Conservation (phyloP, 1,139 yeast species). For the Pichia sp. region DNA sequence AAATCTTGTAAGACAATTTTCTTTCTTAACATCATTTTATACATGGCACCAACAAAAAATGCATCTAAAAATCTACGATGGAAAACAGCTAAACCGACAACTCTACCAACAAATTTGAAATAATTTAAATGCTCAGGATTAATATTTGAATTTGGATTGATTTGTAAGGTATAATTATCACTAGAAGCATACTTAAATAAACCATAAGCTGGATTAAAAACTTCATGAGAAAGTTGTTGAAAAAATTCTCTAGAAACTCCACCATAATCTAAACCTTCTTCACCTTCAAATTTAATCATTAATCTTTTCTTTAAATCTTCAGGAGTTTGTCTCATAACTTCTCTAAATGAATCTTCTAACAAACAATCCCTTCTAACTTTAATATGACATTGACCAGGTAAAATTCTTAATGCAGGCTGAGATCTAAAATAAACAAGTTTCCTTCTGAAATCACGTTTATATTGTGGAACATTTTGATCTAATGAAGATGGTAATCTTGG, state of each 20-base stretch:
- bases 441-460: conserved; percentile 97
- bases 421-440: conserved; percentile 96
- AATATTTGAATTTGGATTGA: conserved; percentile 96
- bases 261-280: conserved; percentile 98
- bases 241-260: conserved; percentile 98
- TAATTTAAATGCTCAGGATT: conserved; percentile 97
- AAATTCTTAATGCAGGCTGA: conserved; percentile 93
- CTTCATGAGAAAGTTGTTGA: conserved; percentile 92
- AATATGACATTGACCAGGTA: conserved; percentile 98
- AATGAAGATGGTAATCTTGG: conserved; percentile 95
- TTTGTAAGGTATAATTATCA: conserved; percentile 94
- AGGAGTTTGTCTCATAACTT: conserved; percentile 97
- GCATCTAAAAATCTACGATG: conserved; percentile 97
- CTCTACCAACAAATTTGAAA: conserved; percentile 97
- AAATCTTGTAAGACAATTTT: conserved; percentile 93
- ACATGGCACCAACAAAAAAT: conserved; percentile 95
- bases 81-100: conserved; percentile 96
- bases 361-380: conserved; percentile 96
- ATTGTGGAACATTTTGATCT: conserved; percentile 98
- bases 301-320: conserved; percentile 94
- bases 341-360: conserved; percentile 96
- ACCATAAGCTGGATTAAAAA: conserved; percentile 98
- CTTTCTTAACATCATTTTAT: conserved; percentile 94
- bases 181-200: conserved; percentile 95
- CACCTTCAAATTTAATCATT: conserved; percentile 98